Evolutionary conservation across 2,329 filamentous ascomycete genomes (phyloP), one percentile per base, ranked within the genome.

Genomic region (Alternaria tenuissima): DNA sequence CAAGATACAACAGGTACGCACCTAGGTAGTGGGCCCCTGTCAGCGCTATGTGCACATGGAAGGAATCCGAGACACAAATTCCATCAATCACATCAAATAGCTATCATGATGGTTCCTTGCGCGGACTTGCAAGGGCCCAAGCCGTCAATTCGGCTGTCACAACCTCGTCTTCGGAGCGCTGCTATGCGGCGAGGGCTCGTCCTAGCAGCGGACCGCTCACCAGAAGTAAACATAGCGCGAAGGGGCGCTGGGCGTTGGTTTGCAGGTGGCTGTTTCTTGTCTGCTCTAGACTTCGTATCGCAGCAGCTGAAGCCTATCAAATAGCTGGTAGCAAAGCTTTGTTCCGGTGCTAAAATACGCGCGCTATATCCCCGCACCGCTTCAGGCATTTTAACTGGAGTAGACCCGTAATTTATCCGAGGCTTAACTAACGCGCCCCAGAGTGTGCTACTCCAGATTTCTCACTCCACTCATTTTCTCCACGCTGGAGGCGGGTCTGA

Each of bases 81-180:
- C 69, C 69, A 66, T 66, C 69, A 65, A 70, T 70, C 68, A 69
- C 66, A 65, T 57, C 55, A 47, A 42, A 34, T 39, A 38, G 57
- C 55, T 48, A 24, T 46, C 51, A 22, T 43, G 43, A 52, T 63
- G 64, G 70, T 49, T 49, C 57, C 66, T 61, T 48, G 64, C 48
- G 58, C 61, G 58, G 54, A 63, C 55, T 38, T 8, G 46, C 46
- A 49, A 49, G 46, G 46, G 46, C 56, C 55, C 56, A 65, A 47
- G 54, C 59, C 42, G 57, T 65, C 36, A 46, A 59, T 60, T 57
- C 36, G 54, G 61, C 60, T 57, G 48, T 62, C 48, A 62, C 52
- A 26, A 63, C 59, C 61, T 63, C 56, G 55, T 62, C 57, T 52
- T 52, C 39, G 44, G 58, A 58, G 41, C 57, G 60, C 46, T 63